A percentile compares a stretch with the other conserved stretches of the same genome.
Conservation (phyloP, 257 asterid species). For the Capsicum chinense region DNA sequence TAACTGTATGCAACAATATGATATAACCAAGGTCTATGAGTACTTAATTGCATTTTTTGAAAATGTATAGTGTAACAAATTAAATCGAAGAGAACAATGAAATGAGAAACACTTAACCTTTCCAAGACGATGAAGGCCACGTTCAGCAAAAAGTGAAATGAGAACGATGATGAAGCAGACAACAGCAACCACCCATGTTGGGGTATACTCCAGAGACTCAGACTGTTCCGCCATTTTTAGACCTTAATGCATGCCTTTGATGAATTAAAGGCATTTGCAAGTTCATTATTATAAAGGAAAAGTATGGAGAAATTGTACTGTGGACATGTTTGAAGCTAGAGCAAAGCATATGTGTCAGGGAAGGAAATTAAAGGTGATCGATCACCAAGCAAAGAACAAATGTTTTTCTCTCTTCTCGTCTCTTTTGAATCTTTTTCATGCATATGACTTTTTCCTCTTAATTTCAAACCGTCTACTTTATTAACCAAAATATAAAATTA, state of each 20-base stretch:
- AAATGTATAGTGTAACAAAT: too few relatives aligned
- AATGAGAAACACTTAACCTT: conserved; percentile 42
- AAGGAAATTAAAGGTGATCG: conserved; percentile 33
- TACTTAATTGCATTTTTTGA: too few relatives aligned
- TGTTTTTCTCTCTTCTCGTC: not conserved
- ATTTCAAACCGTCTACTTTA: too few relatives aligned
- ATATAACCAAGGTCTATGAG: not conserved
- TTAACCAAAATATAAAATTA: too few relatives aligned
- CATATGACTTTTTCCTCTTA: too few relatives aligned
- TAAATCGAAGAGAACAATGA: too few relatives aligned
- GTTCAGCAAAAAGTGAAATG: conserved; percentile 70
- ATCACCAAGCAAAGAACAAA: conserved; percentile 59
- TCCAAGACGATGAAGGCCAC: conserved; percentile 76
- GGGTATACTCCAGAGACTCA: conserved; percentile 63
- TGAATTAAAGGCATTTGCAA: not conserved
- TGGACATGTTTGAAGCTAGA: conserved; percentile 31
- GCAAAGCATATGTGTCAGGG: conserved; percentile 54
- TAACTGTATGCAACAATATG: conserved; percentile 40
- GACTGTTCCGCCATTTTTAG: conserved; percentile 45
- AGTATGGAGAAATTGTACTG: not conserved
- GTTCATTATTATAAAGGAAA: not conserved
- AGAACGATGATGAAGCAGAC: conserved; percentile 76
- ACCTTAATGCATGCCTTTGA: not conserved
- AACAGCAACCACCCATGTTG: conserved; percentile 82
- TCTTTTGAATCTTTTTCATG: too few relatives aligned